Conservation (phyloP, 1,284 basidiomycete genomes). For the Ganoderma lucidum region DNA sequence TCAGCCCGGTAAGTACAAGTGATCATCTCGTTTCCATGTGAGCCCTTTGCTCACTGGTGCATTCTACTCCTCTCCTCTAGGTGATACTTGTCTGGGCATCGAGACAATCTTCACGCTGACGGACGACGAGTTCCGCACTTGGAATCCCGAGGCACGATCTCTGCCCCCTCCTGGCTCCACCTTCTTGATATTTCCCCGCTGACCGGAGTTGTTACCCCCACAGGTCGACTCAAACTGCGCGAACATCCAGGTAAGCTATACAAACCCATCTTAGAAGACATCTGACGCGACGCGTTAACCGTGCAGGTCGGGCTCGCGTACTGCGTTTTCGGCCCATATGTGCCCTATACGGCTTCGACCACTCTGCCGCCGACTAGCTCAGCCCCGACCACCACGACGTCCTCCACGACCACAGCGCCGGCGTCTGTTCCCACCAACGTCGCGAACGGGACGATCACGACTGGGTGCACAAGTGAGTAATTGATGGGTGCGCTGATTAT, state of each 20-base stretch:
- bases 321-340: background rate
- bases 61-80: background rate
- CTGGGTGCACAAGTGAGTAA: background rate
- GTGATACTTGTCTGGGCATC: background rate
- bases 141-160: background rate
- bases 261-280: background rate
- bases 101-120: background rate
- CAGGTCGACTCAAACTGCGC: background rate
- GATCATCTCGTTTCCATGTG: background rate
- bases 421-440: background rate
- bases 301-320: constrained; percentile 1
- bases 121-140: background rate
- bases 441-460: constrained; percentile 1
- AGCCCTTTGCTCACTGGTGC: background rate
- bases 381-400: background rate
- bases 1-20: background rate
- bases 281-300: background rate
- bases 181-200: background rate
- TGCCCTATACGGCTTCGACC: background rate
- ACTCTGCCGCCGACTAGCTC: background rate
- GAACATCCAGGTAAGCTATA: background rate
- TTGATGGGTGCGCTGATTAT: background rate
- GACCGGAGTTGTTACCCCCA: background rate
- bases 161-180: background rate
- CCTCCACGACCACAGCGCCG: background rate